These are phyloP conservation scores for Linaria vulgaris DNA, from an alignment of 257 asterid genomes.

Conservation along the genomic window DNA sequence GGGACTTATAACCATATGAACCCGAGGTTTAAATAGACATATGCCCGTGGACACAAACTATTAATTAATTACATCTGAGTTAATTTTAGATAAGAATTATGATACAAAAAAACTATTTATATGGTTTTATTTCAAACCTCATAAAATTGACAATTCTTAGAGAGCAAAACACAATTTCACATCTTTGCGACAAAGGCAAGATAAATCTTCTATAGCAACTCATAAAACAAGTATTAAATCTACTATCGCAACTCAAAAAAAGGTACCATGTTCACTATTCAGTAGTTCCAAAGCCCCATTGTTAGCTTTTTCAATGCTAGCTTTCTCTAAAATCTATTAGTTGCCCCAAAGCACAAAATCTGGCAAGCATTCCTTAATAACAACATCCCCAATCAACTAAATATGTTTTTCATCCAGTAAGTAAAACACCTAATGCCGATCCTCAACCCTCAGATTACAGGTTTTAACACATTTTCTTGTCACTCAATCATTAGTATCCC, in stretches of 20 bases:
- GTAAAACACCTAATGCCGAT: constrained; percentile 3
- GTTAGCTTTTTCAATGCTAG: too few relatives aligned
- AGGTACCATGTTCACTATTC: neutral
- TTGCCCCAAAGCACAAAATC: neutral
- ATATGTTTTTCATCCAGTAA: constrained; percentile 8
- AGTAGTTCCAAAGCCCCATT: neutral
- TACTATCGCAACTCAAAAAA: too few relatives aligned
- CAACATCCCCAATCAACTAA: constrained; percentile 6
- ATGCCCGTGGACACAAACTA: too few relatives aligned
- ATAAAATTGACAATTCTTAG: too few relatives aligned
- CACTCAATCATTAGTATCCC: neutral
- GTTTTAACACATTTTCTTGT: neutral
- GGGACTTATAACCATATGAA: too few relatives aligned
- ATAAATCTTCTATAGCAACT: neutral
- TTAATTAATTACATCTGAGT: too few relatives aligned
- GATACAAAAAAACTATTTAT: too few relatives aligned
- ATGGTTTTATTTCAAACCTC: too few relatives aligned
- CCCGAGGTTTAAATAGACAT: too few relatives aligned
- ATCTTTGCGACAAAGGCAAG: neutral
- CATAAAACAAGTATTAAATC: neutral
- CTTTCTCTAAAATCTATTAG: too few relatives aligned
- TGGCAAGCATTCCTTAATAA: neutral
- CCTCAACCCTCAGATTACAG: too few relatives aligned
- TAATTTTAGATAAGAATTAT: too few relatives aligned
- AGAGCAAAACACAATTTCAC: neutral